Evolutionary conservation across 805 yeast genomes (phyloP), one percentile per base, ranked within the genome.

Genomic region (Candida argentea): DNA sequence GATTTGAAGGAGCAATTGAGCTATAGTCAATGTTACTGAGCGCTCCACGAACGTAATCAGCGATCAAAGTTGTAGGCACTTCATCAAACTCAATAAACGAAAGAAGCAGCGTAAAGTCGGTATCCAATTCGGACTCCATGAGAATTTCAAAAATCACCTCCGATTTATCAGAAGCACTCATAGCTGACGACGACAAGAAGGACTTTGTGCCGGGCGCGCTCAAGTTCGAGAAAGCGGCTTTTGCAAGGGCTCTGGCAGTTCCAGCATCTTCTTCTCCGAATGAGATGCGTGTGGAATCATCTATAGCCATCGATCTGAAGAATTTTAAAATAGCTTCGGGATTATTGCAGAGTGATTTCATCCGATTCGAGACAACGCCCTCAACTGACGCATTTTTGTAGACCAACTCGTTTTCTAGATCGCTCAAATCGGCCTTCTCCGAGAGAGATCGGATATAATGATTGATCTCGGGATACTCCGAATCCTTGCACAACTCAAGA

Each of bases 1-100:
- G 61, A 38, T 70, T 71, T 0, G 72, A 65, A 15, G 70, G 41
- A 0, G 76, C 43, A 13, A 72, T 34, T 22, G 57, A 46, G 9
- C 43, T 30, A 3, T 29, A 26, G n/a, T 38, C 25, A 10, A 46
- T 20, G n/a, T 27, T 25, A 10, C 29, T 14, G 10, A 40, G 12
- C 3, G 52, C 42, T 1, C 18, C 16, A 7, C 16, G 14, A 14
- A 54, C 28, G 5, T 19, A 25, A 3, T 43, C 41, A 0, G 43
- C 38, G 1, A 73, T 43, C n/a, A 46, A 43, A 0, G 46, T 34
- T 3, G 44, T 19, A 5, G 56, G 47, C n/a, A n/a, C n/a, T n/a
- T n/a, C n/a, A 12, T 5, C 11, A 10, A 16, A 16, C 15, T 20
- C 25, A 12, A 22, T 16, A 9, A 12, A 20, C 10, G 16, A 16